Evolutionary conservation across 169 alveolate species (phyloP).

Genomic region (Plasmodium berghei): DNA sequence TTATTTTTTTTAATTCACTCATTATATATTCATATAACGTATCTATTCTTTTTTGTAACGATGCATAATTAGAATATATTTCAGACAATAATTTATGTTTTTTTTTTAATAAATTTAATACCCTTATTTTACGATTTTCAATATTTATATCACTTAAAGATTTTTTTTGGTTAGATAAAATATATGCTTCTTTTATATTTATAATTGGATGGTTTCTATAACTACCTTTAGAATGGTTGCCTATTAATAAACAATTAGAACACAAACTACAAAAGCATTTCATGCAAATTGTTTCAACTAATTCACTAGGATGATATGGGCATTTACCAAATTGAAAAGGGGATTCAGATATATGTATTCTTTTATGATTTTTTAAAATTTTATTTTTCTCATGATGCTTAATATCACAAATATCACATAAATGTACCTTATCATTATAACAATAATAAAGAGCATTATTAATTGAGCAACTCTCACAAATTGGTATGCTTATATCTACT

Average conservation of each 20-base stretch:
- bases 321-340: conserved; percentile 93
- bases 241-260: conserved; percentile 89
- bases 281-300: conserved; percentile 91
- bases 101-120: conserved; percentile 82
- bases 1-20: conserved; percentile 83
- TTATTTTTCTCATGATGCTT: conserved; percentile 87
- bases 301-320: conserved; percentile 90
- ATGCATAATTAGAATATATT: conserved; percentile 87
- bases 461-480: conserved; percentile 79
- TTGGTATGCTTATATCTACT: conserved; percentile 83
- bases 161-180: conserved; percentile 82
- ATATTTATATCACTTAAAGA: conserved; percentile 86
- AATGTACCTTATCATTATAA: conserved; percentile 85
- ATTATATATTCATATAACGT: conserved; percentile 83
- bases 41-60: conserved; percentile 88
- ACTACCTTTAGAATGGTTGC: conserved; percentile 89
- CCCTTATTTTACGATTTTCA: conserved; percentile 80
- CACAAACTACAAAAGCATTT: conserved; percentile 89
- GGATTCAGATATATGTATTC: conserved; percentile 90
- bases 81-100: conserved; percentile 87
- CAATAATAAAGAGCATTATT: conserved; percentile 44
- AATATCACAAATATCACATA: conserved; percentile 90
- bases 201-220: conserved; percentile 90
- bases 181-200: conserved; percentile 91
- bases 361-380: conserved; percentile 88